phyloP scores from a whole-genome alignment of 192 early-diverging fungal genomes.

The Backusella australiensis region DNA sequence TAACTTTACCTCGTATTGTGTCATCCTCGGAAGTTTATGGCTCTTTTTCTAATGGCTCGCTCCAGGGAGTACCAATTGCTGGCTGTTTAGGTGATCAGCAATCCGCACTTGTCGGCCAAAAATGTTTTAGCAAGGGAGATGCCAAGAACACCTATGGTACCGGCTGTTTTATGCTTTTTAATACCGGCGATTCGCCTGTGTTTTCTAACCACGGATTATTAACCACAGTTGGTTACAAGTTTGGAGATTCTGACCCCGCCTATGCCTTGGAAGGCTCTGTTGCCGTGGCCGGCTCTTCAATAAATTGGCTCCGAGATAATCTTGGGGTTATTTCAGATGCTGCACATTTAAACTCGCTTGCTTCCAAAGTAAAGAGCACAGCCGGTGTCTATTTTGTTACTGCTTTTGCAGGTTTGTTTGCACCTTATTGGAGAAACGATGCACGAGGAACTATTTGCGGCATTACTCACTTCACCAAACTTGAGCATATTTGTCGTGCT shows the following conservation, averaged over 20 bases:
- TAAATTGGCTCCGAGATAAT: constrained; percentile 89
- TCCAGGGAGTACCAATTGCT: constrained; percentile 75
- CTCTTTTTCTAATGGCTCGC: constrained; percentile 49
- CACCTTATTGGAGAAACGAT: constrained; percentile 92
- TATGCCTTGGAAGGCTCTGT: constrained; percentile 93
- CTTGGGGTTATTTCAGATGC: constrained; percentile 68
- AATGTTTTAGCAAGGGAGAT: constrained; percentile 81
- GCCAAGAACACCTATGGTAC: constrained; percentile 97
- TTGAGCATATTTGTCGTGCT: constrained; percentile 81
- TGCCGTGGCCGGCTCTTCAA: constrained; percentile 84
- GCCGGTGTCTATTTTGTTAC: constrained; percentile 95
- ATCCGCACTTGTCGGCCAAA: constrained; percentile 90
- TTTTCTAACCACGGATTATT: constrained; percentile 80
- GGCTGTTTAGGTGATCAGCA: constrained; percentile 94
- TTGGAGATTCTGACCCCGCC: constrained; percentile 68
- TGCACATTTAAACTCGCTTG: constrained; percentile 70
- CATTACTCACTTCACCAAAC: constrained; percentile 84
- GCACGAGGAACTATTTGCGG: constrained; percentile 84
- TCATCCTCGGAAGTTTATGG: constrained; percentile 85
- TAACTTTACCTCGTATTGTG: constrained; percentile 79
- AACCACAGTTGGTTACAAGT: constrained; percentile 87
- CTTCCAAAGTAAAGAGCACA: constrained; percentile 67
- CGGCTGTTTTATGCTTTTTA: constrained; percentile 94
- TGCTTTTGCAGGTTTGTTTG: constrained; percentile 91
- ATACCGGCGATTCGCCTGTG: constrained; percentile 77